Evolutionary conservation across 352 stramenopile genomes (phyloP).

Genomic region (Phytopythium aichiense): DNA sequence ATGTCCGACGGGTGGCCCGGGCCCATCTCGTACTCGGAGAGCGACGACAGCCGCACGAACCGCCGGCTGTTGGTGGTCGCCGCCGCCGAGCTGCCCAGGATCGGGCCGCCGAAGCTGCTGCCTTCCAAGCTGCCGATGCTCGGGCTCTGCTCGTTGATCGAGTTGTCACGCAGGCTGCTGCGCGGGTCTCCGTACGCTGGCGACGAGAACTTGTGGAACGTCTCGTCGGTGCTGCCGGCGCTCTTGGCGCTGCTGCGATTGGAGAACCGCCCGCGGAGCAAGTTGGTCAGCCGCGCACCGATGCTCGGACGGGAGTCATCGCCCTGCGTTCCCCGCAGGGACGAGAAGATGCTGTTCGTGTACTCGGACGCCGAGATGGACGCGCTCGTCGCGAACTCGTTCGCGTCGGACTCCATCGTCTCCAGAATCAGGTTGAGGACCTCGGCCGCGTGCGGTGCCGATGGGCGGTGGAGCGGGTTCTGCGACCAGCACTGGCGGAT

Average conservation of each 20-base stretch:
- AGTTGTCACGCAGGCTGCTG: slow-evolving; percentile 26
- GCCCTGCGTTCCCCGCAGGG: slow-evolving; percentile 32
- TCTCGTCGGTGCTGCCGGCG: slow-evolving; percentile 22
- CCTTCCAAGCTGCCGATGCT: slow-evolving; percentile 13
- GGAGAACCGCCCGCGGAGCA: slow-evolving; percentile 53
- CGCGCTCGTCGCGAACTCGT: slow-evolving; percentile 25
- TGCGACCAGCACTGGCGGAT: slow-evolving; percentile 65
- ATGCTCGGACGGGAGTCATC: slow-evolving; percentile 32
- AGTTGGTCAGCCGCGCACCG: slow-evolving; percentile 54
- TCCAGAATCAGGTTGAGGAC: slow-evolving; percentile 55
- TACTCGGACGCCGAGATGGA: slow-evolving; percentile 36
- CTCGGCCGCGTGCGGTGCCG: slow-evolving; percentile 38
- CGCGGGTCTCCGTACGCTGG: slow-evolving; percentile 24
- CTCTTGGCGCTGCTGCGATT: slow-evolving; percentile 37
- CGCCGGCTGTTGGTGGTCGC: slow-evolving; percentile 29
- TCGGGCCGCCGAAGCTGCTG: slow-evolving; percentile 18
- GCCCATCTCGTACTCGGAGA: slow-evolving; percentile 57
- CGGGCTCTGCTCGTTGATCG: slow-evolving; percentile 20
- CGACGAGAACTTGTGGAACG: slow-evolving; percentile 46
- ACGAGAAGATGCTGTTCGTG: slow-evolving; percentile 61
- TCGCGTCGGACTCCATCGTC: slow-evolving; percentile 35
- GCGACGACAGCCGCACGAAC: slow-evolving; percentile 47
- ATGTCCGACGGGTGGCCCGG: slow-evolving; percentile 25
- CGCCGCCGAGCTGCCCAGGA: slow-evolving; percentile 14
- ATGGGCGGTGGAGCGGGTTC: slow-evolving; percentile 32